phyloP scores from a whole-genome alignment of 805 yeast genomes.

The Lipomyces starkeyi region DNA sequence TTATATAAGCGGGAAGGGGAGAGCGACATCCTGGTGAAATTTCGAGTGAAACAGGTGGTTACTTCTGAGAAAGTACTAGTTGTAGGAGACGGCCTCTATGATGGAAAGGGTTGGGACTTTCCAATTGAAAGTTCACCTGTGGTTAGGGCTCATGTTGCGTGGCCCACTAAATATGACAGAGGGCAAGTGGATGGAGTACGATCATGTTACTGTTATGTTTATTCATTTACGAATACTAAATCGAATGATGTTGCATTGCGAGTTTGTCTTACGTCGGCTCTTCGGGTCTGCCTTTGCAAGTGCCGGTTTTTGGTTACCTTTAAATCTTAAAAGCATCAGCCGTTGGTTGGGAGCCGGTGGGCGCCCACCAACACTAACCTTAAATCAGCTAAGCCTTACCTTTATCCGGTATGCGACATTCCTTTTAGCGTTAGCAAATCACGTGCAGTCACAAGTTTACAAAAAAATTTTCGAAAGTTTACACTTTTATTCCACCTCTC shows the following conservation, averaged over 20 bases:
- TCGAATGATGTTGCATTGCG: neutral
- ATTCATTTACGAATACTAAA: too few species aligned
- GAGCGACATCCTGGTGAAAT: neutral
- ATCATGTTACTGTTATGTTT: too few species aligned
- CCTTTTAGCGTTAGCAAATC: conserved; percentile 7
- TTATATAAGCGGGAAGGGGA: conserved; percentile 19
- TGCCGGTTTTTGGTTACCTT: neutral
- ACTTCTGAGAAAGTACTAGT: neutral
- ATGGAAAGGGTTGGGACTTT: conserved; percentile 1
- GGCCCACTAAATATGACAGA: too few species aligned
- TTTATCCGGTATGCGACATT: conserved; percentile 5
- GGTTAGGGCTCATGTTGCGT: neutral
- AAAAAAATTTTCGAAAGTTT: conserved; percentile 18
- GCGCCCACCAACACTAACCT: conserved; percentile 8
- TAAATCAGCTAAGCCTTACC: neutral
- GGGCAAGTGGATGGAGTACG: too few species aligned
- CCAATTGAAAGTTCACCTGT: neutral
- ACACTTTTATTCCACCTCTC: neutral
- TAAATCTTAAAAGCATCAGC: too few species aligned
- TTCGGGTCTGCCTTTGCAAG: neutral
- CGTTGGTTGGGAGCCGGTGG: neutral
- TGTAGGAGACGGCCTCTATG: too few species aligned
- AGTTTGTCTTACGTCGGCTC: too few species aligned
- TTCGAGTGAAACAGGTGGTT: neutral
- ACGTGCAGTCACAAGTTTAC: conserved; percentile 11